phyloP scores from a whole-genome alignment of 73 alveolate genomes.

The Symbiodinium natans region DNA sequence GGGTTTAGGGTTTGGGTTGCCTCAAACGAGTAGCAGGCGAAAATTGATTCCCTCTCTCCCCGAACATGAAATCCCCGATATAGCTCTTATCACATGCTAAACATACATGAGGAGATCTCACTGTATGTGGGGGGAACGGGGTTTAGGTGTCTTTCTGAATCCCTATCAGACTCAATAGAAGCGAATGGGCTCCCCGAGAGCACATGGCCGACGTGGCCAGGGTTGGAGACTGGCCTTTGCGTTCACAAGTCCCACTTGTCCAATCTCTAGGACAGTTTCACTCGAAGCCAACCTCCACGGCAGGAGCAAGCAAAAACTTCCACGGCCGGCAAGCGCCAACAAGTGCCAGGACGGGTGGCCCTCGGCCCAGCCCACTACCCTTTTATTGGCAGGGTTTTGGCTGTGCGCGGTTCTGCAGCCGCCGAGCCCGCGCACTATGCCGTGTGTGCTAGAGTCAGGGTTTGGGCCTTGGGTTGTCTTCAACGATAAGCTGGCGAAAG shows the following conservation, averaged over 20 bases:
- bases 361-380: neutral
- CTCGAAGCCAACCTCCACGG: neutral
- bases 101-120: too few relatives aligned
- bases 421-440: too few relatives aligned
- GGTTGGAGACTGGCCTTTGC: too few relatives aligned
- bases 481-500: neutral
- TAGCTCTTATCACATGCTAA: too few relatives aligned
- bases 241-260: too few relatives aligned
- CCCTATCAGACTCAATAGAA: too few relatives aligned
- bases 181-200: too few relatives aligned
- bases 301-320: neutral
- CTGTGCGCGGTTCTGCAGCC: neutral
- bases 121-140: too few relatives aligned
- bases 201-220: too few relatives aligned
- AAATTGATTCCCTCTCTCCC: neutral
- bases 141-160: too few relatives aligned
- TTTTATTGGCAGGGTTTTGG: neutral
- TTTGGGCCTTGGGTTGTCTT: neutral
- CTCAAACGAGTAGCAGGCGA: neutral
- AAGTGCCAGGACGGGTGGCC: neutral
- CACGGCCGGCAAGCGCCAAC: neutral
- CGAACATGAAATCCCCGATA: too few relatives aligned
- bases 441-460: neutral
- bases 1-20: neutral
- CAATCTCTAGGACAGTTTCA: too few relatives aligned